Evolutionary conservation across 208 protist genomes (phyloP).

Genomic region (Blastocrithidia nonstop): DNA sequence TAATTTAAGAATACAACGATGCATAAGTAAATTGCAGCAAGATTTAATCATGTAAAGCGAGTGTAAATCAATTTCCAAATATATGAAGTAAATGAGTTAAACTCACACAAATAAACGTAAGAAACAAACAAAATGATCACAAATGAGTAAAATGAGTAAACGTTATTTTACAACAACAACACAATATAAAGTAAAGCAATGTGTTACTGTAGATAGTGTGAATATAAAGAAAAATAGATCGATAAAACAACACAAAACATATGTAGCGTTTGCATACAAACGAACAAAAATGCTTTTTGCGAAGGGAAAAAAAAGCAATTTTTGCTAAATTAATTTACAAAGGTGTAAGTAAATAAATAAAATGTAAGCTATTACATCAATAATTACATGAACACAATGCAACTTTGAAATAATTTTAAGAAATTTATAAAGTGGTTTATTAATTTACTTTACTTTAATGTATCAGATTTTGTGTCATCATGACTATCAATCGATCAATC

Average conservation of each 20-base stretch:
- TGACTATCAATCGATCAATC: constrained; percentile 22
- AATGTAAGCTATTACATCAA: no score
- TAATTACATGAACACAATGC: no score
- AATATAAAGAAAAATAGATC: no score
- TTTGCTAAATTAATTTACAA: constrained; percentile 5
- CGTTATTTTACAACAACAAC: constrained; percentile 1
- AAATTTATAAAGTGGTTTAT: no score
- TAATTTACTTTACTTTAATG: no score
- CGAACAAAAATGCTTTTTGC: background rate
- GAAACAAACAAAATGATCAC: background rate
- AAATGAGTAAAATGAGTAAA: background rate
- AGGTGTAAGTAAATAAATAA: no score
- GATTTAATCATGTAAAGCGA: background rate
- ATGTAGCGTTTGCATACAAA: constrained; percentile 2
- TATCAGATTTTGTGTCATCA: constrained; percentile 41
- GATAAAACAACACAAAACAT: no score
- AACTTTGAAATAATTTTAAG: no score
- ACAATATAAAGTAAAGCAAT: no score
- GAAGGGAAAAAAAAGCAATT: background rate
- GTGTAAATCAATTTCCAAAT: no score
- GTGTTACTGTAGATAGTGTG: no score
- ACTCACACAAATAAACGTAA: background rate
- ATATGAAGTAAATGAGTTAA: background rate
- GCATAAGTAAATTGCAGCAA: background rate
- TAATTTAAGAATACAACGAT: background rate